Percentiles rank a stretch among this genome's conserved stretches.
Evolutionary conservation across 1,284 basidiomycete species (phyloP).

Genomic region (Apiotrichum brassicae): DNA sequence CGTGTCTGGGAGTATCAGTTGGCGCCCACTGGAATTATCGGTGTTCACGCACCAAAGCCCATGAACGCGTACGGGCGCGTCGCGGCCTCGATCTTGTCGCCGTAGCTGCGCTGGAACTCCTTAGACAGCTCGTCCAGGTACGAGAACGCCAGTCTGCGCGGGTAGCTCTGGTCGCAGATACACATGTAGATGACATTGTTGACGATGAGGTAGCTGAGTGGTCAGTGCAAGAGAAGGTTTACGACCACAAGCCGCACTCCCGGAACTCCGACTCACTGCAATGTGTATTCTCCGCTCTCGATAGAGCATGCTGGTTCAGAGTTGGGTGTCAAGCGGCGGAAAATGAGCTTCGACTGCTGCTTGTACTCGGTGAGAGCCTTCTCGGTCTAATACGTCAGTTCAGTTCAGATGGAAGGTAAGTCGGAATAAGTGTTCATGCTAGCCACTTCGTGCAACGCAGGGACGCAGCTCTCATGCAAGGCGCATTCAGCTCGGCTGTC

Average conservation of each 20-base stretch:
- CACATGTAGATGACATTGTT: constrained; percentile 92
- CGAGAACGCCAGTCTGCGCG: constrained; percentile 93
- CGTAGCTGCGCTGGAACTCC: constrained; percentile 87
- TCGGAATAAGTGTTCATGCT: no score
- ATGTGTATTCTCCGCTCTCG: constrained; percentile 86
- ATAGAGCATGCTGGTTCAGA: constrained; percentile 94
- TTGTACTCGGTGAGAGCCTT: constrained; percentile 92
- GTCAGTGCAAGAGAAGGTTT: no score
- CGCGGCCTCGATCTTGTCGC: constrained; percentile 75
- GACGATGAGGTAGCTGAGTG: constrained; percentile 78
- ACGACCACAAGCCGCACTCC: background rate
- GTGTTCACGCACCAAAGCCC: constrained; percentile 68
- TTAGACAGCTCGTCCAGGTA: constrained; percentile 96
- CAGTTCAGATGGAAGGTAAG: background rate
- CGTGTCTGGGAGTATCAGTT: constrained; percentile 58
- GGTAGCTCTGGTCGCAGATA: constrained; percentile 94
- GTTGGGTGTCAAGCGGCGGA: constrained; percentile 85
- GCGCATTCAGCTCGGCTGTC: no score
- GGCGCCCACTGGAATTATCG: no score
- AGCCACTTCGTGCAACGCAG: no score
- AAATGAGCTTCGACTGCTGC: constrained; percentile 95
- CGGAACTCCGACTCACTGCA: constrained; percentile 62
- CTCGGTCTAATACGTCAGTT: constrained; percentile 64
- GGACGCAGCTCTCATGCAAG: no score
- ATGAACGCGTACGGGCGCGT: constrained; percentile 92